Evolutionary conservation across 768 basidiomycete genomes (phyloP), one percentile per base, ranked within the genome.

Genomic region (Crassisporium funariophilum): DNA sequence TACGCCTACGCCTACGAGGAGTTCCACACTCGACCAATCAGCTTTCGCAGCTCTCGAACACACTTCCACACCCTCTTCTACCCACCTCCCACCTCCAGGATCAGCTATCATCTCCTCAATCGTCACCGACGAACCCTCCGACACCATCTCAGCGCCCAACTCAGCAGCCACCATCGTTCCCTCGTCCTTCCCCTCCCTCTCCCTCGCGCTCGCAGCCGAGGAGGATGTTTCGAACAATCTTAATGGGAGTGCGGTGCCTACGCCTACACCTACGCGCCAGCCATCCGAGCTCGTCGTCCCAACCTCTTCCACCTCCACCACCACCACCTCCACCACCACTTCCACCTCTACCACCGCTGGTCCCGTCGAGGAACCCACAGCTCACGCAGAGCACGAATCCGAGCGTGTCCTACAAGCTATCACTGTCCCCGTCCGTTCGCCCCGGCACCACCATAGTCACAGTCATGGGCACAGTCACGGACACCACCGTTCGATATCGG

Each of bases 1-100:
- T 46, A 58, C 56, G 16, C 46, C 55, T 3, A 54, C 55, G 29
- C 58, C 58, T 2, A 54, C 58, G 23, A 50, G 52, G 6, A 35
- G 46, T 16, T 52, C 53, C 5, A 54, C 53, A 1, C 31, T 53
- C 40, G 53, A 50, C 10, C 52, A 40, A 33, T 35, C 24, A 9
- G 31, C 21, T 3, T 21, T 11, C 8, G 2, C 41, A 10, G 15
- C 40, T 13, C 33, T 39, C 5, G 29, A 20, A 4, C 9, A 31
- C 12, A 6, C 21, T 11, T 13, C 23, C 6, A 10, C 36, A 21
- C 16, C 27, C 21, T 21, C 44, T 7, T 36, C 44, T 36, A 15
- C 35, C 34, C 36, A 31, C 29, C 29, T 31, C n/a, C 29, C 5
- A 5, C 29, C n/a, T 10, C n/a, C 5, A n/a, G 29, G 5, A 5